Evolutionary conservation across 2,329 filamentous ascomycete genomes (phyloP).

Genomic region (Calycina herbarum): DNA sequence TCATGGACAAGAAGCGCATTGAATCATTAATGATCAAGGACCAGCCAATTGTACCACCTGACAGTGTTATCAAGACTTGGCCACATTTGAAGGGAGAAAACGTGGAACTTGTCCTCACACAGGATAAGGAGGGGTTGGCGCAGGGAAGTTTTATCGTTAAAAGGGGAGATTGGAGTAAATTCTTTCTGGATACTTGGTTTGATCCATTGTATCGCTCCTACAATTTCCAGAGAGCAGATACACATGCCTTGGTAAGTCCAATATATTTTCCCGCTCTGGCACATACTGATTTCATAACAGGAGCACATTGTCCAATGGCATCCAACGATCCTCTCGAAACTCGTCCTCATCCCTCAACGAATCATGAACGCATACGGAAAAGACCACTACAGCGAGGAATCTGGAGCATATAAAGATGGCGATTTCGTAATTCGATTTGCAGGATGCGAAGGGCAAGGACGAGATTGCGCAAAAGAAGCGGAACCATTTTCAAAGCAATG

Average conservation of each 20-base stretch:
- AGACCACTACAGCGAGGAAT: conserved; percentile 39
- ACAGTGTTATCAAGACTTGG: conserved; percentile 97
- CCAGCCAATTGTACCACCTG: conserved; percentile 83
- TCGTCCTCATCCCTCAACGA: conserved; percentile 86
- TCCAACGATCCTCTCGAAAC: conserved; percentile 85
- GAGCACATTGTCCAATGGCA: conserved; percentile 96
- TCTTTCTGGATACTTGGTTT: conserved; percentile 93
- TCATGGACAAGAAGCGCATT: conserved; percentile 67
- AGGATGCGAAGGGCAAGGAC: conserved; percentile 62
- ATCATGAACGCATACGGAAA: conserved; percentile 75
- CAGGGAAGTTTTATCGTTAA: conserved; percentile 61
- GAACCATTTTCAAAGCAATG: conserved; percentile 38
- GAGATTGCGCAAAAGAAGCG: conserved; percentile 73
- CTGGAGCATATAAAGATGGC: conserved; percentile 74
- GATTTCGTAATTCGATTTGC: conserved; percentile 82
- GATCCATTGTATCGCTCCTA: conserved; percentile 92
- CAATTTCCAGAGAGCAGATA: conserved; percentile 94
- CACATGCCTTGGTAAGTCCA: conserved; percentile 75
- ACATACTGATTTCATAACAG: conserved; percentile 44
- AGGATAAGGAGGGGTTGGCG: conserved; percentile 13
- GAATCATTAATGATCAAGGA: conserved; percentile 82
- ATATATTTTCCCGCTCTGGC: conserved; percentile 13
- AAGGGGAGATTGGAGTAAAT: conserved; percentile 88
- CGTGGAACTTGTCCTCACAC: conserved; percentile 54
- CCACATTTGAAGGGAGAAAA: conserved; percentile 73